phyloP scores from a whole-genome alignment of 352 stramenopile genomes.

The Blastocystis sp. region DNA sequence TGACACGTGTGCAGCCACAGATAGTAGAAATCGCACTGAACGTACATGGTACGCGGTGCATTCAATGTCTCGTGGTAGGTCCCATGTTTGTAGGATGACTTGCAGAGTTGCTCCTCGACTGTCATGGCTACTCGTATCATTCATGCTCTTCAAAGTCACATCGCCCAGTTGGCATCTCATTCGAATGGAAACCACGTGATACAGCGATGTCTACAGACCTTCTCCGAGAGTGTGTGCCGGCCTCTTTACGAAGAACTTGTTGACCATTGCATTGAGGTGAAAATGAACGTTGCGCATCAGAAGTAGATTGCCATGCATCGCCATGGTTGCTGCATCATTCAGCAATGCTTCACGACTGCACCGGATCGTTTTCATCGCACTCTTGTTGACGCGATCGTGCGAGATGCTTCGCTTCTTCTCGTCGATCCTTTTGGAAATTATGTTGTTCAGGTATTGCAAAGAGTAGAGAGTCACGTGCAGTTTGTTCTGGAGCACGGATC shows the following conservation, averaged over 20 bases:
- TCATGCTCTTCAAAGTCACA: slow-evolving; percentile 80
- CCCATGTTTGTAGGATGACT: slow-evolving; percentile 65
- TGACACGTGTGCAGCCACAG: slow-evolving; percentile 66
- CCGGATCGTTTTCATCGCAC: slow-evolving; percentile 78
- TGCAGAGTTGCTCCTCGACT: neutral
- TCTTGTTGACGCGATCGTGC: slow-evolving; percentile 85
- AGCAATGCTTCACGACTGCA: slow-evolving; percentile 83
- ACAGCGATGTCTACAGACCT: slow-evolving; percentile 85
- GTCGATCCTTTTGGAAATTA: slow-evolving; percentile 83
- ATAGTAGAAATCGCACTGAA: slow-evolving; percentile 90
- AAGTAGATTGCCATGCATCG: slow-evolving; percentile 82
- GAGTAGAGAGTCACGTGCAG: neutral
- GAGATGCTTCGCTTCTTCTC: slow-evolving; percentile 90
- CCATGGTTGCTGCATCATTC: slow-evolving; percentile 91
- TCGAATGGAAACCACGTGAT: slow-evolving; percentile 95
- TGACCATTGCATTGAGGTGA: slow-evolving; percentile 79
- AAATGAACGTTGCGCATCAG: neutral
- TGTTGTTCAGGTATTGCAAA: slow-evolving; percentile 71
- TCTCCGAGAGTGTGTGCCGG: slow-evolving; percentile 83
- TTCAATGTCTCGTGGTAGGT: slow-evolving; percentile 94
- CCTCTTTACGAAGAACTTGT: slow-evolving; percentile 92
- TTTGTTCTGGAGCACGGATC: slow-evolving; percentile 73
- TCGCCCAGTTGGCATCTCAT: slow-evolving; percentile 90
- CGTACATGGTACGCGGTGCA: slow-evolving; percentile 89
- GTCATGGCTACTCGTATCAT: slow-evolving; percentile 80